Conservation (phyloP, 2,329 filamentous ascomycete genomes). For the Graphilbum sp. region DNA sequence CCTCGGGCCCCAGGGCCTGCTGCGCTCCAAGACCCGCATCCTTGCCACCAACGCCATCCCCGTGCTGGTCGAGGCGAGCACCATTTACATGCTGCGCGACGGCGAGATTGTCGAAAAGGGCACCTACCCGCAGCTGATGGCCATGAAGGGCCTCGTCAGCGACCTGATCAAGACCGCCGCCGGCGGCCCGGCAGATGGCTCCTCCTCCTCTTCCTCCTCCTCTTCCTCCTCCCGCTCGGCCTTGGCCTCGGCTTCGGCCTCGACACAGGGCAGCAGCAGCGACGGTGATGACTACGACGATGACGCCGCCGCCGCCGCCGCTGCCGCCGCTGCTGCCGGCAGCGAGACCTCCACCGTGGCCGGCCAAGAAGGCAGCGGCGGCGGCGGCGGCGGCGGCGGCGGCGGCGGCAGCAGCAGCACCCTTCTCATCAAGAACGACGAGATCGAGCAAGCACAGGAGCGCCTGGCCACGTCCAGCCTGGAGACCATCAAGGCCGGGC, state of each 20-base stretch:
- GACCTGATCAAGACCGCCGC: slow-evolving; percentile 64
- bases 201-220: too few species aligned
- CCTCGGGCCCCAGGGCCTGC: slow-evolving; percentile 66
- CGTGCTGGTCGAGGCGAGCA: slow-evolving; percentile 77
- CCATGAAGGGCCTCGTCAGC: slow-evolving; percentile 82
- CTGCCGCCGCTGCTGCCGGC: too few species aligned
- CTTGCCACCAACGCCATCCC: slow-evolving; percentile 91
- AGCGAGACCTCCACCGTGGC: slow-evolving; percentile 44
- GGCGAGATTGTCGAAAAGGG: slow-evolving; percentile 74
- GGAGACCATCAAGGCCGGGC: slow-evolving; percentile 50
- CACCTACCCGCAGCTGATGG: slow-evolving; percentile 78
- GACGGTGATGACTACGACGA: too few species aligned
- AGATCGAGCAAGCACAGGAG: slow-evolving; percentile 66
- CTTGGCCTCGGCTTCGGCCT: slow-evolving; percentile 17
- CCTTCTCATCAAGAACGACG: slow-evolving; percentile 48
- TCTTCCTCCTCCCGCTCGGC: slow-evolving; percentile 27
- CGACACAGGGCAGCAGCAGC: slow-evolving; percentile 16
- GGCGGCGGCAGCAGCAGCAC: slow-evolving; percentile 11
- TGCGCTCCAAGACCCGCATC: slow-evolving; percentile 75
- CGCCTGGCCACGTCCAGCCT: slow-evolving; percentile 59
- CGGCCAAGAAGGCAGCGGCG: slow-evolving; percentile 25
- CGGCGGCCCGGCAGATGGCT: too few species aligned
- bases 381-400: slow-evolving; percentile 15
- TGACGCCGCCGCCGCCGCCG: too few species aligned
- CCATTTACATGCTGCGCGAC: slow-evolving; percentile 70